Base-by-base conservation (phyloP, 208 protist genomes). In the Kentomonas sorsogonicus region DNA sequence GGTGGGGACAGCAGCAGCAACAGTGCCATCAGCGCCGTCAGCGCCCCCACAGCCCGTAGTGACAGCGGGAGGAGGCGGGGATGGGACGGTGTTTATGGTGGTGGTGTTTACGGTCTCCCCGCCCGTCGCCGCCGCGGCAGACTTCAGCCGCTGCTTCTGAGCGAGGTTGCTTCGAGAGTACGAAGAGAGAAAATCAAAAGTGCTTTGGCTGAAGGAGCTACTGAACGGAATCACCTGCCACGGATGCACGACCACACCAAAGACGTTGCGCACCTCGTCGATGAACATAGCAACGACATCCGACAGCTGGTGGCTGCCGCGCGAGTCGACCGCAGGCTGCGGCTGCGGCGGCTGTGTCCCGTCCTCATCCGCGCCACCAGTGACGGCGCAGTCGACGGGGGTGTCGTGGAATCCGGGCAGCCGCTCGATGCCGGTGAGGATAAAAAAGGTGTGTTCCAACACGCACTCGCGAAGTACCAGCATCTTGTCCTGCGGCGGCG, bases 201-300 rank as follows among this genome's bases (percentile, higher is more conserved):
- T 56, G 6, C 60, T 44, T 5, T 51, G 63, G 58, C 75, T 71
- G 48, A 63, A 27, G 1, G 27, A 20, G 22, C 66, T 59, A 50
- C 71, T 86, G 56, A 75, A 86, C 5, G 74, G 60, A 26, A 86
- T 66, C 1, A 86, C 57, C 45, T 86, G 79, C 71, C 74, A 81
- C 11, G 13, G 22, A 6, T 57, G 51, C 7, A 86, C 48, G 18
- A 23, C n/a, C 38, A 86, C 71, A n/a, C 59, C 63, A 45, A 58
- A 81, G 22, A 68, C 1, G 15, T 18, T 27, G n/a, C 33, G 27
- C 70, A 86, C 63, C 45, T 81, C 54, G 16, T 34, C 36, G 22
- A 62, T 45, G 56, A 86, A 86, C 10, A 57, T 26, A 5, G 16
- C 16, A 25, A 77, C 36, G n/a, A 77, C 53, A 26, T 71, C 53